These are phyloP conservation scores for Russula griseocarnosa DNA, from an alignment of 768 basidiomycete species.

Conservation along the genomic window DNA sequence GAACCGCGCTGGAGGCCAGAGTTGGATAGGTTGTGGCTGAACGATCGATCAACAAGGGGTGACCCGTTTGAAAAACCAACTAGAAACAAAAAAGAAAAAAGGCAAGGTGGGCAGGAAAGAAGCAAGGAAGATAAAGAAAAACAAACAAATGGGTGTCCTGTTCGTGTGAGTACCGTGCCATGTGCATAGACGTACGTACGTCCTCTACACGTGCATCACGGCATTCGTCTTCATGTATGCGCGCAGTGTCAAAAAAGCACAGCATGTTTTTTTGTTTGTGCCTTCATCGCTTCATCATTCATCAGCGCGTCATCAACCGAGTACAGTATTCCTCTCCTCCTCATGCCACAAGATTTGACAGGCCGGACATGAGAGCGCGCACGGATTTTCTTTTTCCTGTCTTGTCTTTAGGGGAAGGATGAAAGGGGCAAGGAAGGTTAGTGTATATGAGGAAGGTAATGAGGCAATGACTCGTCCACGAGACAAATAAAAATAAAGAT, in stretches of 20 bases:
- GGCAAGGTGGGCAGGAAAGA: neutral
- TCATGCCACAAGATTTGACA: neutral
- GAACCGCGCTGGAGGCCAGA: neutral
- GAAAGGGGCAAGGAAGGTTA: too few relatives aligned
- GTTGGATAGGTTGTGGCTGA: constrained; percentile 6
- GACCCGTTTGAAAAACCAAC: neutral
- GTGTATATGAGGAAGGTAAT: neutral
- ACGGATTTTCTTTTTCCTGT: too few relatives aligned
- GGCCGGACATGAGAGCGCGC: too few relatives aligned
- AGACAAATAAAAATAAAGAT: too few relatives aligned
- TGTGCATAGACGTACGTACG: neutral
- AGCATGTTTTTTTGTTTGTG: neutral
- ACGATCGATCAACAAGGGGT: constrained; percentile 16
- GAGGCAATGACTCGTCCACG: too few relatives aligned
- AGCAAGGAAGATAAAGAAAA: neutral
- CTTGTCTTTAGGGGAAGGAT: too few relatives aligned
- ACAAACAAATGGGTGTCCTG: constrained; percentile 3
- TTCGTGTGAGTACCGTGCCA: neutral
- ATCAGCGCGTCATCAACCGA: neutral
- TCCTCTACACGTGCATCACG: constrained; percentile 6
- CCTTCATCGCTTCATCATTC: constrained; percentile 9
- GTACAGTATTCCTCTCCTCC: neutral
- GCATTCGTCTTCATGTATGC: constrained; percentile 1
- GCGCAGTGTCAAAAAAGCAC: constrained; percentile 11
- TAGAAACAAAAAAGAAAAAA: neutral